phyloP scores from a whole-genome alignment of 768 basidiomycete species.

The Trametes sanguinea region DNA sequence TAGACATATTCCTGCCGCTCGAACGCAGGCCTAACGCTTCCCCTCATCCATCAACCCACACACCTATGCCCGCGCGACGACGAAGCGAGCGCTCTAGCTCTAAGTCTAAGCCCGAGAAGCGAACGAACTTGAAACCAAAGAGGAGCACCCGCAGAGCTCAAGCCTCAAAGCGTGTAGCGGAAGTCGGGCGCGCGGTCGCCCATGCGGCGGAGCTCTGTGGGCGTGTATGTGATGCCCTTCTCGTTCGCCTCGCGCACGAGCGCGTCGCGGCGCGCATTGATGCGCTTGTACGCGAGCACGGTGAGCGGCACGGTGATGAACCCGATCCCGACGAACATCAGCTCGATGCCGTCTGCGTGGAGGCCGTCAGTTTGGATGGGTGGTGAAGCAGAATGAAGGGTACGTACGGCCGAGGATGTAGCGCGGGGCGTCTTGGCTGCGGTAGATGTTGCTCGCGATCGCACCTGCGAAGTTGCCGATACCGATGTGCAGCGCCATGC shows the following conservation, averaged over 20 bases:
- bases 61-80: too few species aligned
- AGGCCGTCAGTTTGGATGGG: too few species aligned
- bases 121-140: too few species aligned
- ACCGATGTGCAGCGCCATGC: conserved; percentile 68
- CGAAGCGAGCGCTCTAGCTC: too few species aligned
- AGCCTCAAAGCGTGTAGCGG: conserved; percentile 45
- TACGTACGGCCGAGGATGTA: conserved; percentile 65
- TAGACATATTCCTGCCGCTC: too few species aligned
- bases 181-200: conserved; percentile 67
- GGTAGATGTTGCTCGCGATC: conserved; percentile 64
- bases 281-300: conserved; percentile 50
- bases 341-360: conserved; percentile 55
- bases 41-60: too few species aligned
- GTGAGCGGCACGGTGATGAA: conserved; percentile 52
- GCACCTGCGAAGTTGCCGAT: conserved; percentile 68
- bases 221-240: conserved; percentile 28
- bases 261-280: conserved; percentile 57
- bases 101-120: too few species aligned
- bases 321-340: conserved; percentile 69
- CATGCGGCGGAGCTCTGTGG: conserved; percentile 38
- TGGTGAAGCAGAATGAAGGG: too few species aligned
- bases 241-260: conserved; percentile 39
- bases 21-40: too few species aligned
- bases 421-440: conserved; percentile 58
- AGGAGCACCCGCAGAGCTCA: too few species aligned